These are phyloP conservation scores for Blastobotrys mokoenaii DNA, from an alignment of 805 yeast genomes.

Conservation along the genomic window DNA sequence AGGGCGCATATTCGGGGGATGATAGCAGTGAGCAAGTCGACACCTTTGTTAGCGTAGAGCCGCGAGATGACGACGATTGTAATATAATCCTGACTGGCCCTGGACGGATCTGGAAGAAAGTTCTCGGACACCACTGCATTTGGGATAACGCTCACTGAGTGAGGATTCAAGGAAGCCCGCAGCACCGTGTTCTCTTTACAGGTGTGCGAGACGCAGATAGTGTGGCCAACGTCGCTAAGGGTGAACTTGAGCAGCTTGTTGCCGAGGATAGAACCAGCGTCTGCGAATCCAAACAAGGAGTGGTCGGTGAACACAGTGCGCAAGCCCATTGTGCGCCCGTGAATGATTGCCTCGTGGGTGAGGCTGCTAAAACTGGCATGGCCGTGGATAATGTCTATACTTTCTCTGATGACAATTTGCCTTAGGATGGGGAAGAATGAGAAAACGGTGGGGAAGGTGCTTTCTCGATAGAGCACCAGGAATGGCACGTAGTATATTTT, in stretches of 20 bases:
- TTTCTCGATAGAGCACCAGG: slow-evolving; percentile 68
- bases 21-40: slow-evolving; percentile 74
- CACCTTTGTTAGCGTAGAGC: slow-evolving; percentile 92
- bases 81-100: slow-evolving; percentile 36
- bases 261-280: slow-evolving; percentile 72
- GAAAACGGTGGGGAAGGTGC: slow-evolving; percentile 84
- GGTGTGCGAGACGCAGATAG: slow-evolving; percentile 93
- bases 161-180: slow-evolving; percentile 75
- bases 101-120: slow-evolving; percentile 39
- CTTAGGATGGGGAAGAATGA: slow-evolving; percentile 79
- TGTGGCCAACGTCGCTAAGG: slow-evolving; percentile 78
- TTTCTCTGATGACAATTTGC: slow-evolving; percentile 77
- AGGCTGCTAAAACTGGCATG: slow-evolving; percentile 85
- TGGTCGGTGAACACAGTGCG: slow-evolving; percentile 93
- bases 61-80: slow-evolving; percentile 89
- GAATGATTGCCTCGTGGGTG: slow-evolving; percentile 87
- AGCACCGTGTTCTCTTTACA: slow-evolving; percentile 93
- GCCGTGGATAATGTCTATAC: slow-evolving; percentile 84
- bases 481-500: slow-evolving; percentile 90
- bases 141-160: slow-evolving; percentile 80
- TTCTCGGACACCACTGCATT: slow-evolving; percentile 90
- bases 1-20: slow-evolving; percentile 72
- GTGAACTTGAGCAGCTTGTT: slow-evolving; percentile 82
- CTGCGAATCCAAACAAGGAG: slow-evolving; percentile 89
- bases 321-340: slow-evolving; percentile 87